A percentile compares a stretch with the other conserved stretches of the same genome.
Evolutionary conservation across 352 stramenopile species (phyloP).

Genomic region (Halophytophthora batemanensis): DNA sequence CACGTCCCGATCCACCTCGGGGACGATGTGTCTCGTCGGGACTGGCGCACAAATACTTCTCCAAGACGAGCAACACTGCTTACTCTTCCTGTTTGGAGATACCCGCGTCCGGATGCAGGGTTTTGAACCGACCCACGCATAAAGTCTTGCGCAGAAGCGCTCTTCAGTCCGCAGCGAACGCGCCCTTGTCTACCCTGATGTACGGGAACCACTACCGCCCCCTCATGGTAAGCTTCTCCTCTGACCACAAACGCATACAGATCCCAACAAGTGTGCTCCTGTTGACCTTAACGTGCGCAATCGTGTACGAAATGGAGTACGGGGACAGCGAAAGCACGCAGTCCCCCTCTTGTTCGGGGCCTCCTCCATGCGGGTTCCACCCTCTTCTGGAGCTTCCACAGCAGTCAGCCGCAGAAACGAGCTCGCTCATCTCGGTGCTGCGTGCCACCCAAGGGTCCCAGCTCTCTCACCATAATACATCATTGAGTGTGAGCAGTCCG

Average conservation of each 20-base stretch:
- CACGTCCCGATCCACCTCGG: too few species aligned
- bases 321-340: constrained; percentile 4
- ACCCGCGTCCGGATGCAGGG: constrained; percentile 5
- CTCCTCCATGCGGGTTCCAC: constrained; percentile 8
- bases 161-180: too few species aligned
- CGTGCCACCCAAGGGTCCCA: constrained; percentile 9
- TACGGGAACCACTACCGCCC: not conserved
- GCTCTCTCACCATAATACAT: constrained; percentile 16
- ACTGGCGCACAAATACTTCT: too few species aligned
- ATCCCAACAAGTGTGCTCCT: constrained; percentile 5
- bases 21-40: too few species aligned
- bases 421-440: constrained; percentile 10
- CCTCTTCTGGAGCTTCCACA: constrained; percentile 14
- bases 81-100: constrained; percentile 1
- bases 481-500: too few species aligned
- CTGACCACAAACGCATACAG: constrained; percentile 4
- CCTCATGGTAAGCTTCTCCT: not conserved
- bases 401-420: constrained; percentile 13
- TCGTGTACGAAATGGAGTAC: constrained; percentile 5
- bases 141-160: constrained; percentile 10
- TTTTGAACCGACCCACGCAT: constrained; percentile 9
- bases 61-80: too few species aligned
- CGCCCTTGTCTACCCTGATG: constrained; percentile 1
- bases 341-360: constrained; percentile 3
- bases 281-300: constrained; percentile 12